Evolutionary conservation across 345 rosid genomes (phyloP), one percentile per base, ranked within the genome.

Genomic region (Nephelium lappaceum): DNA sequence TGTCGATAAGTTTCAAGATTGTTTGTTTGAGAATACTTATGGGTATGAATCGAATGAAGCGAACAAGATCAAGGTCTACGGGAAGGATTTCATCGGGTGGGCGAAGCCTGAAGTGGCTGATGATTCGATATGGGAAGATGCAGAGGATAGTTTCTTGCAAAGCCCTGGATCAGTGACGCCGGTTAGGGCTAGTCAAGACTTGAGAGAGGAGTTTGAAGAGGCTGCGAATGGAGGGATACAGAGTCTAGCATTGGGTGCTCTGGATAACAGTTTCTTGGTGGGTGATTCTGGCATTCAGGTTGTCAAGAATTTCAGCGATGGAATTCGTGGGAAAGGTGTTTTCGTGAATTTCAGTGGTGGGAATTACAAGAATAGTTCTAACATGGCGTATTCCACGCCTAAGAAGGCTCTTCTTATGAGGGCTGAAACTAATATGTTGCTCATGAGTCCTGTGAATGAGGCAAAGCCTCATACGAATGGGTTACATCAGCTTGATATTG

Each of bases 41-140:
- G 91, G 98, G n/a, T 84, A 78, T n/a, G 99, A 93, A 84, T 82
- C 93, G 5, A 96, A 89, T 72, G 98, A 93, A 3, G 95, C 88
- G 2, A 94, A 91, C 82, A 89, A 89, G 76, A 81, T 90, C 0
- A 96, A 94, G 84, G 88, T 96, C 51, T 96, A 87, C 16, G 98
- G 99, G 65, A 94, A 96, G 84, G 98, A 96, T 81, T 96, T 96
- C 81, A 85, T 91, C 45, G 94, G 93, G 25, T 93, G 97, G 97
- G 97, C 88, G 2, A 90, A 91, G 60, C 99, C 98, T 6, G 94
- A 91, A 45, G 91, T 80, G 65, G 98, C 99, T n/a, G 99, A 96
- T 82, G 99, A 96, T 84, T 96, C 98, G 0, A 84, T 94, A 90
- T 96, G 99, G 99, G 98, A 96, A 76, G 99, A 96, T 79, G 99